Conservation (phyloP, 202 grass and related monocot genomes). For the Dendrocalamus latiflorus region DNA sequence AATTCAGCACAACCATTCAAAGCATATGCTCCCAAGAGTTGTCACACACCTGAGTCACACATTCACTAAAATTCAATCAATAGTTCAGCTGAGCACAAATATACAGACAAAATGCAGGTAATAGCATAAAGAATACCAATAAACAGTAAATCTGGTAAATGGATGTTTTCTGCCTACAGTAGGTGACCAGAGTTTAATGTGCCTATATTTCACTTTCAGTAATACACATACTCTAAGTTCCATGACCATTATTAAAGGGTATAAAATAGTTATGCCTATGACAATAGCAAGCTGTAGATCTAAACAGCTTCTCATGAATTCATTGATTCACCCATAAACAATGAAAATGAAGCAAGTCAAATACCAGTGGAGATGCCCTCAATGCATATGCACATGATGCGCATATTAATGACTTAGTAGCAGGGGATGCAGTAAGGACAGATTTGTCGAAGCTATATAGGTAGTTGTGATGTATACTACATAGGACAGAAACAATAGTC, state of each 20-base stretch:
- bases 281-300: background rate
- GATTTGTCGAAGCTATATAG: background rate
- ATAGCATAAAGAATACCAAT: background rate
- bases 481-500: background rate
- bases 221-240: background rate
- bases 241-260: background rate
- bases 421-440: background rate
- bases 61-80: conserved; percentile 79
- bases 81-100: conserved; percentile 41
- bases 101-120: conserved; percentile 24
- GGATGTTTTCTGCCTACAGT: background rate
- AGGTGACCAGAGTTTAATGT: background rate
- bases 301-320: background rate
- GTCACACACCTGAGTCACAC: conserved; percentile 83
- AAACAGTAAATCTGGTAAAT: background rate
- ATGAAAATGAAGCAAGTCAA: background rate
- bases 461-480: background rate
- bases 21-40: conserved; percentile 72
- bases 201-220: background rate
- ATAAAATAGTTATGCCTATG: background rate
- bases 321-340: background rate
- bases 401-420: background rate
- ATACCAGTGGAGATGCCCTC: background rate
- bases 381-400: background rate
- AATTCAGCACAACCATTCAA: conserved; percentile 92